A percentile compares a stretch with the other conserved stretches of the same genome.
phyloP scores from a whole-genome alignment of 805 yeast genomes.

The Starmerella khaoyaiensis region DNA sequence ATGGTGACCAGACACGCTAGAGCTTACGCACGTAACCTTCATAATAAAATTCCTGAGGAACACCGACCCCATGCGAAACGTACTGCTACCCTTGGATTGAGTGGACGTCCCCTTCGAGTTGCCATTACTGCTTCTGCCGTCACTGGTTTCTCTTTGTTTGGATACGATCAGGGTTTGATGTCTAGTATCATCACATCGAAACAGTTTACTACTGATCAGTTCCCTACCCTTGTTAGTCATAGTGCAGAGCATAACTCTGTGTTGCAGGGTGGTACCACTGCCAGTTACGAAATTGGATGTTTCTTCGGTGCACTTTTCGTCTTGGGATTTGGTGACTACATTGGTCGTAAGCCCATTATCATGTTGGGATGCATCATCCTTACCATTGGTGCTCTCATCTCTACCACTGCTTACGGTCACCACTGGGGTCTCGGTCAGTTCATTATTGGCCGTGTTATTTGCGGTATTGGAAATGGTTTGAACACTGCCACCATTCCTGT shows the following conservation, averaged over 20 bases:
- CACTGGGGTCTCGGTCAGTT: slow-evolving; percentile 48
- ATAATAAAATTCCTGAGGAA: slow-evolving; percentile 17
- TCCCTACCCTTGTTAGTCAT: slow-evolving; percentile 31
- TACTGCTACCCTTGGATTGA: slow-evolving; percentile 43
- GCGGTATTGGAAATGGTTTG: slow-evolving; percentile 67
- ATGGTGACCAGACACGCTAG: slow-evolving; percentile 17
- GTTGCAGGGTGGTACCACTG: slow-evolving; percentile 48
- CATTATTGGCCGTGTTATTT: slow-evolving; percentile 55
- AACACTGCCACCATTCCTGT: slow-evolving; percentile 72
- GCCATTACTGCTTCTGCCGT: slow-evolving; percentile 48
- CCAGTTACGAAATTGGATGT: slow-evolving; percentile 57
- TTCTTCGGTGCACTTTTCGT: slow-evolving; percentile 59
- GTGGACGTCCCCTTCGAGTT: slow-evolving; percentile 40
- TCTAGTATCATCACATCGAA: slow-evolving; percentile 35
- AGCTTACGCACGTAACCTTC: slow-evolving; percentile 11
- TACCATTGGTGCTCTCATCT: slow-evolving; percentile 47
- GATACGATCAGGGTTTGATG: slow-evolving; percentile 27
- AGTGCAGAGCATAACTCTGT: slow-evolving; percentile 39
- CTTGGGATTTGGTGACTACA: slow-evolving; percentile 44
- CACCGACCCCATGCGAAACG: slow-evolving; percentile 18
- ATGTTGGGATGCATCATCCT: slow-evolving; percentile 44
- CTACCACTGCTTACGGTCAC: slow-evolving; percentile 38
- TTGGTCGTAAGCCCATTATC: slow-evolving; percentile 56
- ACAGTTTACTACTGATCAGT: slow-evolving; percentile 45
- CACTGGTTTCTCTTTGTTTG: slow-evolving; percentile 41